These are phyloP conservation scores for Tetrahymena borealis DNA, from an alignment of 73 alveolate species.

Conservation along the genomic window DNA sequence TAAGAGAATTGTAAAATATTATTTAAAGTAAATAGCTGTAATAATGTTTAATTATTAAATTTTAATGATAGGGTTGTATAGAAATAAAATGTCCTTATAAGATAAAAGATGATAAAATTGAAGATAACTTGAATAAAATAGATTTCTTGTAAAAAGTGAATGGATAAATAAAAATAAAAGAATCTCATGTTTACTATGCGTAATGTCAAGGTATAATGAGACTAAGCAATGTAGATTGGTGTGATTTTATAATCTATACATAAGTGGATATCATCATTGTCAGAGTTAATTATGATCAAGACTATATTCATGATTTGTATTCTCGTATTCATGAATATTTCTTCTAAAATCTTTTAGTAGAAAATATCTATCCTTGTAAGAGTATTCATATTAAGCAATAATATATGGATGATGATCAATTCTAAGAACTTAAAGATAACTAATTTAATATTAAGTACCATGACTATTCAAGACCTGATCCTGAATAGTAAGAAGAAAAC, in stretches of 20 bases:
- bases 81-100: background rate
- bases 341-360: background rate
- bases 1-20: background rate
- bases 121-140: background rate
- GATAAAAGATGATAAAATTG: background rate
- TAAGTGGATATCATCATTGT: background rate
- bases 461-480: background rate
- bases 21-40: background rate
- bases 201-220: background rate
- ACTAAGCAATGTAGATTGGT: background rate
- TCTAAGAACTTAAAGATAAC: background rate
- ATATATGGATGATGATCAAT: background rate
- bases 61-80: background rate
- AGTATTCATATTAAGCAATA: background rate
- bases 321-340: background rate
- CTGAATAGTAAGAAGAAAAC: background rate
- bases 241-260: background rate
- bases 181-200: background rate
- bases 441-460: background rate
- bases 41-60: background rate
- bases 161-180: background rate
- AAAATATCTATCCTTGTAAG: background rate
- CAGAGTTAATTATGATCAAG: background rate
- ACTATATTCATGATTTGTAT: background rate
- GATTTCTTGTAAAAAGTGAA: background rate